Evolutionary conservation across 768 basidiomycete species (phyloP).

Genomic region (Xerocomus potaroensis): DNA sequence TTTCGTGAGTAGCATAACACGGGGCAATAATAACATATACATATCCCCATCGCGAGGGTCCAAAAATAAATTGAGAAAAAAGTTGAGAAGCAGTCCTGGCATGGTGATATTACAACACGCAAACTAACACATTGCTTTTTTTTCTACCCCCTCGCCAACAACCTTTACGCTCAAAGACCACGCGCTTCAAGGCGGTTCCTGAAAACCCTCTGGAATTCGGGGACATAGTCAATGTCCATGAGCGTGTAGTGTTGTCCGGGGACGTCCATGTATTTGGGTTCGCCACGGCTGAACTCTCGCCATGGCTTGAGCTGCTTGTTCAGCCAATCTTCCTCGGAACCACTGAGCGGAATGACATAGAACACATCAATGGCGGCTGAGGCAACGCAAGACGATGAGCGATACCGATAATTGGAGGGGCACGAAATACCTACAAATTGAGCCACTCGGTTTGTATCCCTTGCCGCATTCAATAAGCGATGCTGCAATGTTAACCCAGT

Average conservation of each 20-base stretch:
- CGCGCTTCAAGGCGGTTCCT: constrained; percentile 17
- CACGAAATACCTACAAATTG: constrained; percentile 15
- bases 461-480: neutral
- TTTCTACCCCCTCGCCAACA: too few species aligned
- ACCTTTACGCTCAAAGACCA: constrained; percentile 14
- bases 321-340: constrained; percentile 17
- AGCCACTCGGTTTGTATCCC: constrained; percentile 1
- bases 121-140: neutral
- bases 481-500: neutral
- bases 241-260: constrained; percentile 17
- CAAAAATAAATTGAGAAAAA: too few species aligned
- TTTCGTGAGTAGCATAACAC: constrained; percentile 12
- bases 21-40: too few species aligned
- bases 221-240: constrained; percentile 26
- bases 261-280: constrained; percentile 15
- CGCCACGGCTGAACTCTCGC: constrained; percentile 13
- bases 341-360: constrained; percentile 2
- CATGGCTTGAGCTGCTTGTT: constrained; percentile 21
- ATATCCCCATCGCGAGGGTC: too few species aligned
- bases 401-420: neutral
- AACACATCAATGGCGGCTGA: constrained; percentile 17
- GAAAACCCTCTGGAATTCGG: constrained; percentile 25
- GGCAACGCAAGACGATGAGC: neutral
- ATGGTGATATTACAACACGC: too few species aligned
- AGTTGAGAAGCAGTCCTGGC: too few species aligned